These are phyloP conservation scores for Cladosporium sp. DNA, from an alignment of 2,329 filamentous ascomycete genomes.

Conservation along the genomic window DNA sequence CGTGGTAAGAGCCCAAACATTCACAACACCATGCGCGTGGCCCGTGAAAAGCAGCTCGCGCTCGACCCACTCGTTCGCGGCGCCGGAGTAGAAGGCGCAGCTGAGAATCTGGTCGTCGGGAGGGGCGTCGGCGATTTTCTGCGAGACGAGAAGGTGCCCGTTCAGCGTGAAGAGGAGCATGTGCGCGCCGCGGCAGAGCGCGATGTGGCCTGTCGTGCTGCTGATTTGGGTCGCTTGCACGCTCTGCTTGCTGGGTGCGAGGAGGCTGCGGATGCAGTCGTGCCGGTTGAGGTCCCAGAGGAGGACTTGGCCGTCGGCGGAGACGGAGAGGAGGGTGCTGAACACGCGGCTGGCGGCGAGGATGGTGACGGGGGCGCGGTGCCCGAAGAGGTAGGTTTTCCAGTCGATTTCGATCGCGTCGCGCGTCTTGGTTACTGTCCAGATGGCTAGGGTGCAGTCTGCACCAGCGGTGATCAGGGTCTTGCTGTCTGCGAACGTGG, in stretches of 20 bases:
- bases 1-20: conserved; percentile 60
- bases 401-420: conserved; percentile 76
- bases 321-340: conserved; percentile 80
- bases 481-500: conserved; percentile 81
- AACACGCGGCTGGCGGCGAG: conserved; percentile 86
- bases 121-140: conserved; percentile 69
- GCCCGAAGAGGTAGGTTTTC: conserved; percentile 80
- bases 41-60: conserved; percentile 84
- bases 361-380: conserved; percentile 75
- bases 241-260: conserved; percentile 52
- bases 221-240: conserved; percentile 78
- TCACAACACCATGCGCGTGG: conserved; percentile 77
- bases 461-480: conserved; percentile 88
- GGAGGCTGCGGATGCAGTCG: conserved; percentile 61
- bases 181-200: conserved; percentile 73
- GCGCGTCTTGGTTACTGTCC: conserved; percentile 57
- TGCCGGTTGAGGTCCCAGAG: conserved; percentile 93
- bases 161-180: conserved; percentile 84
- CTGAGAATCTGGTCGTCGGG: conserved; percentile 68
- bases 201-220: conserved; percentile 84
- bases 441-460: conserved; percentile 87
- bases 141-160: conserved; percentile 74
- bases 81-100: conserved; percentile 90
- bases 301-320: conserved; percentile 74
- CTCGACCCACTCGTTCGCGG: conserved; percentile 87